Percentiles rank a stretch among this genome's conserved stretches.
These are phyloP conservation scores for Cercospora sp. DNA, from an alignment of 2,329 filamentous ascomycete genomes.

Conservation along the genomic window DNA sequence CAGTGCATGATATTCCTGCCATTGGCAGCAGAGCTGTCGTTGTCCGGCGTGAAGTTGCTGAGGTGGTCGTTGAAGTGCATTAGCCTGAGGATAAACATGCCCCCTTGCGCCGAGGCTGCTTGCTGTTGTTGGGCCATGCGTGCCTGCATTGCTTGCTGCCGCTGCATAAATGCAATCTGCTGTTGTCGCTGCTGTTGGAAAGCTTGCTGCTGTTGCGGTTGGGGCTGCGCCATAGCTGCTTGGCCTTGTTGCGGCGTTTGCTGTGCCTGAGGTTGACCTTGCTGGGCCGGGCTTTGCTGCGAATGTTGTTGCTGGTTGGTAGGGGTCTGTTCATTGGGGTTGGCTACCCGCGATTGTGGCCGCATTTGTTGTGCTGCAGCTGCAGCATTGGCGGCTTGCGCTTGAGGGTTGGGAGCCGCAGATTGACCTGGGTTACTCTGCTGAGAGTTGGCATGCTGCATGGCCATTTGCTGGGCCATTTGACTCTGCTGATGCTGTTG, in stretches of 20 bases:
- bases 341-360: conserved; percentile 43
- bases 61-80: conserved; percentile 59
- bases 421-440: conserved; percentile 52
- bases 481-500: conserved; percentile 44
- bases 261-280: conserved; percentile 37
- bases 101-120: conserved; percentile 32
- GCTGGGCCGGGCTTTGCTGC: conserved; percentile 36
- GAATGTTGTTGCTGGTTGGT: conserved; percentile 34
- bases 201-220: conserved; percentile 45
- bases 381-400: conserved; percentile 36
- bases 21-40: conserved; percentile 48
- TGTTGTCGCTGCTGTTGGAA: conserved; percentile 33
- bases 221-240: conserved; percentile 42
- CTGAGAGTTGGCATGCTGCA: conserved; percentile 54
- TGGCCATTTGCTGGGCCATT: conserved; percentile 43
- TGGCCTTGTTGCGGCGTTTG: conserved; percentile 47
- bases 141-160: conserved; percentile 32
- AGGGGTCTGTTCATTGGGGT: conserved; percentile 36
- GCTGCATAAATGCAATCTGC: conserved; percentile 35
- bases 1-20: conserved; percentile 72
- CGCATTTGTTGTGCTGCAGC: conserved; percentile 42
- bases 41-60: conserved; percentile 50
- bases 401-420: conserved; percentile 43
- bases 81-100: conserved; percentile 54
- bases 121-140: conserved; percentile 34